phyloP scores from a whole-genome alignment of 306 rosid genomes.

The Cucurbita pepo region DNA sequence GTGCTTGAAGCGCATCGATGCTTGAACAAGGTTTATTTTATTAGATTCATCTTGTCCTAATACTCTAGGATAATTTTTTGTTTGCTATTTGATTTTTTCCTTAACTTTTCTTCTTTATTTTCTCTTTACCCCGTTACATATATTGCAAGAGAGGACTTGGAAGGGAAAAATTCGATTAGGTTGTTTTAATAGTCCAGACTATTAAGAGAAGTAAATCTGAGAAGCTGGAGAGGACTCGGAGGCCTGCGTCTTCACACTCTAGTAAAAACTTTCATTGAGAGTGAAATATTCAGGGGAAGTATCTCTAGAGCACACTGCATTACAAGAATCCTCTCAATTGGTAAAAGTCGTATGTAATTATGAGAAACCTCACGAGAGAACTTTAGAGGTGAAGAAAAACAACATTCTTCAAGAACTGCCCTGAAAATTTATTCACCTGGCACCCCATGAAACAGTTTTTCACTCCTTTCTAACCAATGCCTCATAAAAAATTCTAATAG shows the following conservation, averaged over 20 bases:
- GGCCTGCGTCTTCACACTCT: not conserved
- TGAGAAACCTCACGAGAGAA: not conserved
- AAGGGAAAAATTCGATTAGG: not conserved
- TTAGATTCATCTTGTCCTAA: not conserved
- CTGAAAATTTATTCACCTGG: not conserved
- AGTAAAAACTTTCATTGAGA: not conserved
- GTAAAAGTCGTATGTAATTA: not conserved
- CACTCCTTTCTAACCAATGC: not conserved
- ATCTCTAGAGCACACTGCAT: not conserved
- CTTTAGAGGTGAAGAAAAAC: not conserved
- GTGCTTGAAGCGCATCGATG: slow-evolving; percentile 86
- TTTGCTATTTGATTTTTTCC: not conserved
- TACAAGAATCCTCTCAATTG: not conserved
- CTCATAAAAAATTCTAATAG: not conserved
- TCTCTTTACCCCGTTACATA: not conserved
- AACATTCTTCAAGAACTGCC: not conserved
- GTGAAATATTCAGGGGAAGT: not conserved
- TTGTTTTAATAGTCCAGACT: not conserved
- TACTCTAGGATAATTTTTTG: not conserved
- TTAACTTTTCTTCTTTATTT: not conserved
- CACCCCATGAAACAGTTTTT: not conserved
- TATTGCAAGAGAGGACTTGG: not conserved
- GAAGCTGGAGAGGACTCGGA: not conserved
- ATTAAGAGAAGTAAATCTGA: not conserved
- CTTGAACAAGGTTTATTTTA: slow-evolving; percentile 59